A percentile compares a stretch with the other conserved stretches of the same genome.
Evolutionary conservation across 495 filamentous ascomycete genomes (phyloP).

Genomic region (Peziza echinospora): DNA sequence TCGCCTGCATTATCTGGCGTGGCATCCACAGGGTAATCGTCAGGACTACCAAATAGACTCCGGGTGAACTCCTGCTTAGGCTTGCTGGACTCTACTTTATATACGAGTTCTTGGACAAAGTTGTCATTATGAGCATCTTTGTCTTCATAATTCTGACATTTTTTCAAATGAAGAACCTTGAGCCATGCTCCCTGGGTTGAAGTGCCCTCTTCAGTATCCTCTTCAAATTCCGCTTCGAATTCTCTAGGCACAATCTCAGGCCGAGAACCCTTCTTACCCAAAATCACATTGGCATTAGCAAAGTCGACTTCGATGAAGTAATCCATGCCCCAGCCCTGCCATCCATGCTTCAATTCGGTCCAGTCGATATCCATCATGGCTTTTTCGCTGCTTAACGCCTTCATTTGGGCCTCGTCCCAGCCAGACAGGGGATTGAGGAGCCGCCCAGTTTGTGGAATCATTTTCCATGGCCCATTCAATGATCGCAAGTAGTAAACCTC

Average conservation of each 20-base stretch:
- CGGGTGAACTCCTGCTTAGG: background rate
- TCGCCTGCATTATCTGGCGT: background rate
- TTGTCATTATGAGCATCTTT: background rate
- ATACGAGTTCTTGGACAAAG: background rate
- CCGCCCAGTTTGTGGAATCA: conserved; percentile 28
- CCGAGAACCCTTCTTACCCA: conserved; percentile 50
- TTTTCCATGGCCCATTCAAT: conserved; percentile 43
- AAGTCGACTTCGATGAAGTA: conserved; percentile 76
- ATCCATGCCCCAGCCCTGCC: conserved; percentile 81
- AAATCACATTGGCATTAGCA: conserved; percentile 52
- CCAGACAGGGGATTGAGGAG: conserved; percentile 36
- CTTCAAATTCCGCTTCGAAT: conserved; percentile 6
- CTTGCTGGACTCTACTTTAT: background rate
- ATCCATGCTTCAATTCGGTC: conserved; percentile 59
- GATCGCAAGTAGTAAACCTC: conserved; percentile 74
- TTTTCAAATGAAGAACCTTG: conserved; percentile 21
- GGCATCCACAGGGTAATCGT: background rate
- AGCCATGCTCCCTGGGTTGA: background rate
- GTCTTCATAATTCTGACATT: background rate
- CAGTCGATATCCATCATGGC: conserved; percentile 48
- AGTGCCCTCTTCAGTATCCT: conserved; percentile 8
- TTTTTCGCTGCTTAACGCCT: conserved; percentile 58
- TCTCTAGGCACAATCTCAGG: conserved; percentile 9
- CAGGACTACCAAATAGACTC: background rate
- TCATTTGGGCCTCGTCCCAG: conserved; percentile 45